Conservation (phyloP, 805 yeast genomes). For the Dipodascus albidus region DNA sequence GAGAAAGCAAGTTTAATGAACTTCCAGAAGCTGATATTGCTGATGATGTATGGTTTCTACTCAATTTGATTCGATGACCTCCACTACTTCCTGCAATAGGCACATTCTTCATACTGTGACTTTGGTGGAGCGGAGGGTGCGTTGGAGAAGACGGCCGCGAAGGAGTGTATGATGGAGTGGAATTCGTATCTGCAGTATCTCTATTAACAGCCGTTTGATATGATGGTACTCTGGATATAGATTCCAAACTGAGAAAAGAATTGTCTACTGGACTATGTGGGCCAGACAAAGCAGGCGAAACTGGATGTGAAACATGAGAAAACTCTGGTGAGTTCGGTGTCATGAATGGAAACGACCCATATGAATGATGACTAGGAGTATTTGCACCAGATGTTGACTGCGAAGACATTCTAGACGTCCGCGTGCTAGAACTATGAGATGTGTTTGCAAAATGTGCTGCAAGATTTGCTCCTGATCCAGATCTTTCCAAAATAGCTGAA, state of each 20-base stretch:
- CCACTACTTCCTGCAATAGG: not conserved
- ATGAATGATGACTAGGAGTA: not conserved
- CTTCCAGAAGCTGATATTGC: not conserved
- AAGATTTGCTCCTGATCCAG: not conserved
- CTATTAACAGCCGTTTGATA: conserved; percentile 66
- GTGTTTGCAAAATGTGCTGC: not conserved
- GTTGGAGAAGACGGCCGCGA: not conserved
- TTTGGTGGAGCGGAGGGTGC: not conserved
- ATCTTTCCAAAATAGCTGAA: not conserved
- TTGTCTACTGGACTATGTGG: not conserved
- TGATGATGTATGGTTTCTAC: not conserved
- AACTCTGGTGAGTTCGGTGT: not conserved
- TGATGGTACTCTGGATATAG: conserved; percentile 68
- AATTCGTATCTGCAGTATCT: conserved; percentile 22
- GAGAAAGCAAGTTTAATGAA: not conserved
- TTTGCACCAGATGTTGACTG: not conserved
- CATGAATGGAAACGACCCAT: not conserved
- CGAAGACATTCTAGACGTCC: not conserved
- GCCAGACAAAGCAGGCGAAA: not conserved
- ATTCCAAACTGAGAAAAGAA: conserved; percentile 23
- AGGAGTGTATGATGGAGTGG: not conserved
- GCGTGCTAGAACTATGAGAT: not conserved
- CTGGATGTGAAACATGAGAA: not conserved
- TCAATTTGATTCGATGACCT: not conserved
- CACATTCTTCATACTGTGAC: not conserved